Conservation (phyloP, 2,329 filamentous ascomycete genomes). For the Colletotrichum lupini region DNA sequence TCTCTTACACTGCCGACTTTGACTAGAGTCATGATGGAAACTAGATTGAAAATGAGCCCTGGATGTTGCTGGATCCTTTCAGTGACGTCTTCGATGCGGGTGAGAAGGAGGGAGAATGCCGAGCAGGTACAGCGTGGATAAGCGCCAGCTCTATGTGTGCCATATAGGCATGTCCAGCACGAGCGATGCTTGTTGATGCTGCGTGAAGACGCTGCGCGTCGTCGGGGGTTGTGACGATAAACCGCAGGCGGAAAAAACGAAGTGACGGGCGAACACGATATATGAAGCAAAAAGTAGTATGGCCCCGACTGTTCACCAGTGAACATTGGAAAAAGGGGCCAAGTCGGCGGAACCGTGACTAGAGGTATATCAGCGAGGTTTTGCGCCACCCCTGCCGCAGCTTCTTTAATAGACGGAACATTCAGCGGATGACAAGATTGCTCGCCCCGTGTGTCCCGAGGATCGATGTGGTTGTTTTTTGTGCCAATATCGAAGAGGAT, state of each 20-base stretch:
- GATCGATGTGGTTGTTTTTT: neutral
- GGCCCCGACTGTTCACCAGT: conserved; percentile 17
- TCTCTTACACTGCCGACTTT: conserved; percentile 96
- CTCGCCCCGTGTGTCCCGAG: neutral
- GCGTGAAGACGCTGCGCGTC: conserved; percentile 15
- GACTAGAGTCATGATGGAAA: conserved; percentile 59
- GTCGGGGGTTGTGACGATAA: conserved; percentile 8
- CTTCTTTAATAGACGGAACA: conserved; percentile 34
- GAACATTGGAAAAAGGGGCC: conserved; percentile 23
- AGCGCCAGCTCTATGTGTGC: conserved; percentile 3
- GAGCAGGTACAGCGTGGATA: neutral
- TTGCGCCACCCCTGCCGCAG: conserved; percentile 13
- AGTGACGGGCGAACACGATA: conserved; percentile 20
- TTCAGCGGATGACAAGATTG: conserved; percentile 7
- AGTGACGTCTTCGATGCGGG: neutral
- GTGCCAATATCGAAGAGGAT: conserved; percentile 5
- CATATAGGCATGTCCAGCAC: neutral
- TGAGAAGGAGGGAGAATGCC: conserved; percentile 3
- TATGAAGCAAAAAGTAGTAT: conserved; percentile 20
- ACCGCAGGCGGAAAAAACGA: conserved; percentile 15
- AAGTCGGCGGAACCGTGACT: conserved; percentile 14
- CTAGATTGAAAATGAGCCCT: neutral
- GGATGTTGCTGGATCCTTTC: neutral
- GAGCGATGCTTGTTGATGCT: neutral
- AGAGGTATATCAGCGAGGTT: conserved; percentile 21